Evolutionary conservation across 2,329 filamentous ascomycete genomes (phyloP).

Genomic region (Monascus ruber): DNA sequence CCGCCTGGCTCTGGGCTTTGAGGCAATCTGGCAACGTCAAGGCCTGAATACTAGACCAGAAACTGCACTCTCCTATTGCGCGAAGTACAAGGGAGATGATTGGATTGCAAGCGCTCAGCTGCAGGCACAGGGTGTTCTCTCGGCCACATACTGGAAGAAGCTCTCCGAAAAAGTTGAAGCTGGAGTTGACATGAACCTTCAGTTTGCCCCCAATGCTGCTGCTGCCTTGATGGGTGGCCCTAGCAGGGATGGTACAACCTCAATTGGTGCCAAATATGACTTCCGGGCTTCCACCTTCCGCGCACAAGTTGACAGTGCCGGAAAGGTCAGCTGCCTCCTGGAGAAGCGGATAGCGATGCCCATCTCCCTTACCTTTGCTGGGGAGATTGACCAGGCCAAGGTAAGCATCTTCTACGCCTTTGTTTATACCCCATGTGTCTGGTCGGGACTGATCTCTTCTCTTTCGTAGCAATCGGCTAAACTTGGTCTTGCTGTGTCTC

Average conservation of each 20-base stretch:
- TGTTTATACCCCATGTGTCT: not conserved
- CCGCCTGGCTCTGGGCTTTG: constrained; percentile 73
- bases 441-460: constrained; percentile 5
- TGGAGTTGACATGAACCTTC: constrained; percentile 86
- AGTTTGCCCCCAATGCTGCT: constrained; percentile 56
- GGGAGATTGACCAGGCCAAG: constrained; percentile 91
- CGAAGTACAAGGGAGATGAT: constrained; percentile 78
- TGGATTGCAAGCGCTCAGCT: constrained; percentile 91
- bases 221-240: constrained; percentile 64
- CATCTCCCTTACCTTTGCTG: constrained; percentile 87
- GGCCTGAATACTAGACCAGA: constrained; percentile 80
- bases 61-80: constrained; percentile 78
- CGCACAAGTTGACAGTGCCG: constrained; percentile 88
- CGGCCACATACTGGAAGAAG: constrained; percentile 85
- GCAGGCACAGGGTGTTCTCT: constrained; percentile 76
- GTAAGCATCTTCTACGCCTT: constrained; percentile 44
- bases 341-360: constrained; percentile 94
- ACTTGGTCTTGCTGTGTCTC: constrained; percentile 84
- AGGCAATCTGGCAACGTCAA: constrained; percentile 86
- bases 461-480: constrained; percentile 73
- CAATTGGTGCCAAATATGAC: constrained; percentile 93
- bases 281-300: constrained; percentile 93
- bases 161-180: constrained; percentile 93
- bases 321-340: constrained; percentile 81
- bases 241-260: constrained; percentile 79